A percentile compares a stretch with the other conserved stretches of the same genome.
Conservation (phyloP, 2,329 filamentous ascomycete species). For the Lithohypha guttulata region DNA sequence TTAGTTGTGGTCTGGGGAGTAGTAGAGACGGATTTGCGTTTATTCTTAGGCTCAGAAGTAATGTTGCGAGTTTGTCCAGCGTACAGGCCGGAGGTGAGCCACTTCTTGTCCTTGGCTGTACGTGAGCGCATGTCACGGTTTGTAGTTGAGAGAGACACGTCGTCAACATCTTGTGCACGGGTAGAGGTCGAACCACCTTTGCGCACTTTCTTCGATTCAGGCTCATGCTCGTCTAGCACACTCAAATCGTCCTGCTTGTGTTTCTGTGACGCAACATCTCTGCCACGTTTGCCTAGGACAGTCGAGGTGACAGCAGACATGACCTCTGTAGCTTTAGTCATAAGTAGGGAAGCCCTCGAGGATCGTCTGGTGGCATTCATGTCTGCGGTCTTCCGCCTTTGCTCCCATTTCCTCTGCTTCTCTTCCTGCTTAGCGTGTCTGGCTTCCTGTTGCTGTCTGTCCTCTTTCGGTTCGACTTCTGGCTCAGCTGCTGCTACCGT, state of each 20-base stretch:
- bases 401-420: constrained; percentile 20
- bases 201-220: constrained; percentile 33
- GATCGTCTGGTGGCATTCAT: constrained; percentile 31
- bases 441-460: constrained; percentile 24
- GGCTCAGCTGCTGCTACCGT: constrained; percentile 5
- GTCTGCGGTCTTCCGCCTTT: constrained; percentile 21
- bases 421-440: constrained; percentile 20
- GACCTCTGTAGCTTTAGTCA: constrained; percentile 34
- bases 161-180: neutral
- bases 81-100: constrained; percentile 73
- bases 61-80: constrained; percentile 58
- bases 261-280: constrained; percentile 45
- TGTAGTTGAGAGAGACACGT: neutral
- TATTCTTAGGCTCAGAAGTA: constrained; percentile 39
- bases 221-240: constrained; percentile 21
- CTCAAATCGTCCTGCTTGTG: constrained; percentile 33
- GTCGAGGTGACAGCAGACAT: constrained; percentile 34
- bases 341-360: constrained; percentile 33
- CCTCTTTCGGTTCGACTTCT: constrained; percentile 25
- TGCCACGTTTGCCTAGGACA: constrained; percentile 50
- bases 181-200: constrained; percentile 22
- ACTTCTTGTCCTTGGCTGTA: constrained; percentile 52
- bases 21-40: constrained; percentile 26
- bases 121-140: constrained; percentile 1
- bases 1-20: constrained; percentile 43